A percentile compares a stretch with the other conserved stretches of the same genome.
Evolutionary conservation across 305 asterid genomes (phyloP).

Genomic region (Rubia occidens): DNA sequence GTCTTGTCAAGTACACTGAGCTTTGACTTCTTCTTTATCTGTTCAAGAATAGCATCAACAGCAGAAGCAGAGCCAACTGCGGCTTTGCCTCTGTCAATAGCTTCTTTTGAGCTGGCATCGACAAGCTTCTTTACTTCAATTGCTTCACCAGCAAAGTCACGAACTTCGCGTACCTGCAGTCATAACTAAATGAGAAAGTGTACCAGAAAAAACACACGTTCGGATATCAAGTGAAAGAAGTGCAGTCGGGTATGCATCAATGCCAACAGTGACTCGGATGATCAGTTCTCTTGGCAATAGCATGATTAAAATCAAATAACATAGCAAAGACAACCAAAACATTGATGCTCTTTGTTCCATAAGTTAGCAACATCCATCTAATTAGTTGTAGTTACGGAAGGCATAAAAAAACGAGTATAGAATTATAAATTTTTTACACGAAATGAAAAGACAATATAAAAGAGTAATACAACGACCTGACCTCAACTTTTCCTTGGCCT

Average conservation of each 20-base stretch:
- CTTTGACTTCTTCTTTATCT: constrained; percentile 80
- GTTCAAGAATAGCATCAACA: constrained; percentile 81
- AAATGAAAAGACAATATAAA: not conserved
- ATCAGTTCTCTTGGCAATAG: not conserved
- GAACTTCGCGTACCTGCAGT: constrained; percentile 64
- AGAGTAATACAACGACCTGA: constrained; percentile 18
- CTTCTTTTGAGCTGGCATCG: constrained; percentile 55
- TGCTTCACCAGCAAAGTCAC: constrained; percentile 89
- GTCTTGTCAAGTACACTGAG: constrained; percentile 93
- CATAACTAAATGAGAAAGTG: constrained; percentile 12
- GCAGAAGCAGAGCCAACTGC: constrained; percentile 58
- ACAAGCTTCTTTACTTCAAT: constrained; percentile 72
- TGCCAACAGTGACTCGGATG: no score
- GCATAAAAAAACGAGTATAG: no score
- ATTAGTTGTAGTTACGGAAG: not conserved
- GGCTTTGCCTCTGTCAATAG: constrained; percentile 52
- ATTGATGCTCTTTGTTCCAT: not conserved
- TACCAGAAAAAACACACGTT: not conserved
- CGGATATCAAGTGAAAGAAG: not conserved
- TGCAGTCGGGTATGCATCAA: not conserved
- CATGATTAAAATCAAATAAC: not conserved
- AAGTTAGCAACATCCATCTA: not conserved
- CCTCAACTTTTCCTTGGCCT: constrained; percentile 85
- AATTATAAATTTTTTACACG: no score
- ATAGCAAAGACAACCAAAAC: not conserved